These are phyloP conservation scores for Arbutus unedo DNA, from an alignment of 148 eudicot genomes.

Conservation along the genomic window DNA sequence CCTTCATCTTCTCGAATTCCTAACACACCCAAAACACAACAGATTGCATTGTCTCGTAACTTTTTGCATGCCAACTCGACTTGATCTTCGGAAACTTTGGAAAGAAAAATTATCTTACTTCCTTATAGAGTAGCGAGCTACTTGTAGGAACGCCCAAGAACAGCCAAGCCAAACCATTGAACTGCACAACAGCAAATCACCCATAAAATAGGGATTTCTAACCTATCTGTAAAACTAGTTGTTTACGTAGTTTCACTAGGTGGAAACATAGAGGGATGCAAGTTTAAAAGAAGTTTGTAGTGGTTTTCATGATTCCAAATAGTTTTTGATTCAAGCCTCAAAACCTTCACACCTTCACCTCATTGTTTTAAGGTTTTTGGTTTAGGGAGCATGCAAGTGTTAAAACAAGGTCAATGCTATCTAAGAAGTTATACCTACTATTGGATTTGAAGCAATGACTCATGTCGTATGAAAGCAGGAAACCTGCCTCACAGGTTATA, in stretches of 20 bases:
- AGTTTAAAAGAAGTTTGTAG: background rate
- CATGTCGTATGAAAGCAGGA: no score
- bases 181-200: conserved; percentile 29
- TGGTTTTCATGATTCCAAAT: background rate
- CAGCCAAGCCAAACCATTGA: conserved; percentile 98
- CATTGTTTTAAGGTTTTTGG: background rate
- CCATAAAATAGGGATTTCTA: background rate
- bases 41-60: background rate
- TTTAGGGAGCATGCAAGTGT: background rate
- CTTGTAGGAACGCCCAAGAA: conserved; percentile 99
- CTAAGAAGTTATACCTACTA: no score
- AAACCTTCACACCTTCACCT: background rate
- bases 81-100: background rate
- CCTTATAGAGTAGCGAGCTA: conserved; percentile 92
- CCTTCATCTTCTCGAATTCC: conserved; percentile 96
- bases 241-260: background rate
- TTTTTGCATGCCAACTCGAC: background rate
- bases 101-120: conserved; percentile 41
- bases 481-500: no score
- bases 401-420: no score
- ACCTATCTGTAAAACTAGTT: background rate
- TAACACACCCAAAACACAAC: conserved; percentile 19
- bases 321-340: background rate
- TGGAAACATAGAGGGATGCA: background rate
- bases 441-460: no score